Evolutionary conservation across 495 filamentous ascomycete species (phyloP), one percentile per base, ranked within the genome.

Genomic region (Xeromyces bisporus): DNA sequence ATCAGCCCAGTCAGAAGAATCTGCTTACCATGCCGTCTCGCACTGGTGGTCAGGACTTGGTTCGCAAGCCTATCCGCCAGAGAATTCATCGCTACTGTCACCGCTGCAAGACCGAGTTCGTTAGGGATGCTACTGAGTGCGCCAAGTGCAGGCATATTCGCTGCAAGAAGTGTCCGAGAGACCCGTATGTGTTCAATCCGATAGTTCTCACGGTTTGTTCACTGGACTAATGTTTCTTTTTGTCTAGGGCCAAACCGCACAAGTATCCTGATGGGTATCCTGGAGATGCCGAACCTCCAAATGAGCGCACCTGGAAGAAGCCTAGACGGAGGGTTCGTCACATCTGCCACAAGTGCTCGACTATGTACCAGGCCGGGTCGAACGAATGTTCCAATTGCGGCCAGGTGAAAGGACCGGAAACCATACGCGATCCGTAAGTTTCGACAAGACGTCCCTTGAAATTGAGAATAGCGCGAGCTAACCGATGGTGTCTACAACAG

Each of bases 261-360:
- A 83, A 77, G 43, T 80, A 80, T 42, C 74, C 79, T 0, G 66
- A 78, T 41, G 81, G 79, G 14, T 85, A 82, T 51, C 77, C 81
- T 7, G 77, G 78, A 12, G 80, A 89, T 47, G 62, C 37, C n/a
- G 55, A 64, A 7, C 49, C 55, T 4, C 43, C 47, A 1, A 40
- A 32, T 15, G 36, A 51, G 26, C 52, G 62, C 23, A 51, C 53
- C 38, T 50, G 55, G 56, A 55, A 50, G 36, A 40, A 65, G 38
- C 38, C 62, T 32, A 48, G 62, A 36, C 45, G 58, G 37, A 47
- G 60, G 13, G 55, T 70, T 1, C 63, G 73, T 35, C 77, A 74
- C 47, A 55, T 59, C 16, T 86, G 80, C 42, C 71, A 76, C 42
- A 44, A 66, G 16, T 86, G 80, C 58, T 54, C 53, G 26, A 70